Percentiles rank a stretch among this genome's conserved stretches.
These are phyloP conservation scores for Ottelia alismoides DNA, from an alignment of 106 monocot genomes.

Conservation along the genomic window DNA sequence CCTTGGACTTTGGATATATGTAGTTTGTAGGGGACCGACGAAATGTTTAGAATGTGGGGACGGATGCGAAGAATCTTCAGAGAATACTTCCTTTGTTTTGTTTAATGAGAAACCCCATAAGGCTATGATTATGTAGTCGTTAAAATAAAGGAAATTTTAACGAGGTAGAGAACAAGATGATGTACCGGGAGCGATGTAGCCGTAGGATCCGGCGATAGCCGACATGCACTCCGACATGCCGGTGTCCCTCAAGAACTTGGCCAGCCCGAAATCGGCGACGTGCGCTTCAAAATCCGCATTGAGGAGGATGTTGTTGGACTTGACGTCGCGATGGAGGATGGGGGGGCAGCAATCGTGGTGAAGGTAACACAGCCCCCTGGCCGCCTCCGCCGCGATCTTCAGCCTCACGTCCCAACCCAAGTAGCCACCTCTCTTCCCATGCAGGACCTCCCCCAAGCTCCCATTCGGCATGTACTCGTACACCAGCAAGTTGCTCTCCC, in stretches of 20 bases:
- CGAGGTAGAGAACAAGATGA: too few relatives aligned
- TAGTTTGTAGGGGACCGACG: too few relatives aligned
- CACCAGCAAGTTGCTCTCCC: slow-evolving; percentile 47
- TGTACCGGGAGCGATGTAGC: slow-evolving; percentile 65
- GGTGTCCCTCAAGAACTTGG: slow-evolving; percentile 41
- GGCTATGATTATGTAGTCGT: too few relatives aligned
- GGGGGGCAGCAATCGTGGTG: slow-evolving; percentile 50
- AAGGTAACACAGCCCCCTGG: slow-evolving; percentile 48
- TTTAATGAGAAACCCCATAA: too few relatives aligned
- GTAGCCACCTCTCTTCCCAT: slow-evolving; percentile 31
- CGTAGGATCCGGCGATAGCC: slow-evolving; percentile 58
- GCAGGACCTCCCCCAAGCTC: slow-evolving; percentile 47
- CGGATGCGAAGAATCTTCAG: too few relatives aligned
- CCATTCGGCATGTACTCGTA: slow-evolving; percentile 67
- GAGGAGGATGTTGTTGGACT: slow-evolving; percentile 58
- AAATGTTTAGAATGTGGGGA: too few relatives aligned
- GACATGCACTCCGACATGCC: slow-evolving; percentile 61
- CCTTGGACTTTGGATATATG: too few relatives aligned
- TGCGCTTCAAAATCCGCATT: slow-evolving; percentile 38
- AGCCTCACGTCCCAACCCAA: slow-evolving; percentile 32
- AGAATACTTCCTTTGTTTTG: too few relatives aligned
- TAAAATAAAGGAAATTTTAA: too few relatives aligned
- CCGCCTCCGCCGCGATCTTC: slow-evolving; percentile 38
- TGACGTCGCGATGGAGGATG: slow-evolving; percentile 53
- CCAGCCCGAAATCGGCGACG: slow-evolving; percentile 58